Base-by-base conservation (phyloP, 768 basidiomycete genomes). In the Rhodotorula graminis region DNA sequence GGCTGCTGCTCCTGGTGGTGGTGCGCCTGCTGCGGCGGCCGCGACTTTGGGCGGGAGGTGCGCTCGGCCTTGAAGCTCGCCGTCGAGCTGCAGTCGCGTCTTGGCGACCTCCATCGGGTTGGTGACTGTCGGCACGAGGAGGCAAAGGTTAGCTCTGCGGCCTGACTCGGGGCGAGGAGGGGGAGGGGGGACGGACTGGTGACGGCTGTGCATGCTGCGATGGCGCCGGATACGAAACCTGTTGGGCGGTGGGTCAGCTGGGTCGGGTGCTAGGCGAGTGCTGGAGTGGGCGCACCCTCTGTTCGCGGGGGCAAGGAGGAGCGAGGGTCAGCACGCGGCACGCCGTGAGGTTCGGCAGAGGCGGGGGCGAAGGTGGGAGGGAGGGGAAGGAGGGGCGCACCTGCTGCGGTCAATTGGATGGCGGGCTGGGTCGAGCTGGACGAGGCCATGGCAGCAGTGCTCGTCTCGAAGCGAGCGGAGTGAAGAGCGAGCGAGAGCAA, bases 31-130 rank as follows among this genome's bases (percentile, higher is more conserved):
- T 2, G 11, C 63, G 0, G 50, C 63, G 14, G 12, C 50, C 47
- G 72, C 52, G 18, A 66, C 40, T 29, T 53, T 56, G 14, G 56
- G 15, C 8, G 55, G 44, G 37, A 67, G 46, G 50, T 64, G 74
- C 25, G 29, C 60, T 2, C 77, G 85, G 79, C 89, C 92, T 47
- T 90, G 87, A 19, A 99, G 86, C 81, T 98, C 96, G 37, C 95
- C 96, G 79, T 98, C 93, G 37, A 99, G 86, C 80, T 99, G 96
- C 63, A 99, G 82, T 67, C 95, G 89, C 55, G 96, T 98, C 82
- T 98, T 98, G 58, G 91, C 90, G 31, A 93, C 92, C 78, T 81
- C 80, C 55, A 74, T 73, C 52, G 74, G 76, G 68, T 73, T 73
- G 47, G 62, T 53, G 44, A 69, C 64, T 69, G 52, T 91, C 89